Evolutionary conservation across 306 rosid genomes (phyloP).

Genomic region (Prunus campanulata): DNA sequence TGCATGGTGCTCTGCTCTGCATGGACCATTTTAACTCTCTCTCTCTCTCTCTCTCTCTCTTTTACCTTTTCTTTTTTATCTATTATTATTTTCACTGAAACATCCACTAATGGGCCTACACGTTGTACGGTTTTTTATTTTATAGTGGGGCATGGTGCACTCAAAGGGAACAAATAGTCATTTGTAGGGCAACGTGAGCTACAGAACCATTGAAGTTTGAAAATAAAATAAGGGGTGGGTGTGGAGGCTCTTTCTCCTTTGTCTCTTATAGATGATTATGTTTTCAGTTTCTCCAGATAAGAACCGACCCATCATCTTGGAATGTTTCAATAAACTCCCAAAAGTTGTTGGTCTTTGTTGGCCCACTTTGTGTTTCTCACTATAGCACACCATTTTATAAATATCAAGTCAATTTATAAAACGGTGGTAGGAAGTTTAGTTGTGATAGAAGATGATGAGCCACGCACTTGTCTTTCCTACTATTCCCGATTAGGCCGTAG

Average conservation of each 20-base stretch:
- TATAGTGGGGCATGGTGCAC: conserved; percentile 27
- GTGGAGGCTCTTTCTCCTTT: conserved; percentile 15
- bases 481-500: neutral
- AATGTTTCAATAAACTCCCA: conserved; percentile 4
- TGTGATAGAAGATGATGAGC: conserved; percentile 24
- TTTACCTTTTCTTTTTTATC: neutral
- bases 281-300: conserved; percentile 10
- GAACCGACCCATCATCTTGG: conserved; percentile 29
- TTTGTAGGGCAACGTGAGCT: conserved; percentile 30
- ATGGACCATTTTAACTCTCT: conserved; percentile 42
- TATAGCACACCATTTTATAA: neutral
- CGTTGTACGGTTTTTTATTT: conserved; percentile 13
- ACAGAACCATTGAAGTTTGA: conserved; percentile 17
- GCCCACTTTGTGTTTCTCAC: conserved; percentile 3
- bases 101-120: conserved; percentile 29
- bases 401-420: conserved; percentile 34
- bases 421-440: conserved; percentile 19
- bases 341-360: neutral
- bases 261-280: conserved; percentile 14
- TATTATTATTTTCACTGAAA: neutral
- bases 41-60: too few species aligned
- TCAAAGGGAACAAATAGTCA: conserved; percentile 40
- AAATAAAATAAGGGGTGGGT: neutral
- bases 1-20: conserved; percentile 29
- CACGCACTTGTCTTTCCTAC: conserved; percentile 25